These are phyloP conservation scores for Ascoidea tarda DNA, from an alignment of 805 yeast species.

Conservation along the genomic window DNA sequence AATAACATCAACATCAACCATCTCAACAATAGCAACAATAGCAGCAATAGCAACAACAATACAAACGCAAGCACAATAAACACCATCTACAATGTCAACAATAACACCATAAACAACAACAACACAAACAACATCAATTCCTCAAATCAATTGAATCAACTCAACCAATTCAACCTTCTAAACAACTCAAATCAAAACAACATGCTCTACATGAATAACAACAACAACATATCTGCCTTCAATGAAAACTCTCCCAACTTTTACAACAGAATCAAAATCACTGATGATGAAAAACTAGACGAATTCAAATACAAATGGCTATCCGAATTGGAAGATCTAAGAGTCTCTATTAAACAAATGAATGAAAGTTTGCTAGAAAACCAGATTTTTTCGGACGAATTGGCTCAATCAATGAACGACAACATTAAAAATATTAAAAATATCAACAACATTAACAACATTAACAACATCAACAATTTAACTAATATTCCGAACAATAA, in stretches of 20 bases:
- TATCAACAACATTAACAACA: no score
- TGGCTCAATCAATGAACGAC: not conserved
- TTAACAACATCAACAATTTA: no score
- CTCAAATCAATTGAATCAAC: not conserved
- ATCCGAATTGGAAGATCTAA: conserved; percentile 2
- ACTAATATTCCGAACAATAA: no score
- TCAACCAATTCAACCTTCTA: not conserved
- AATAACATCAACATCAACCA: no score
- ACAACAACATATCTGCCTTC: not conserved
- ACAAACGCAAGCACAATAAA: not conserved
- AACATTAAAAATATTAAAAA: no score
- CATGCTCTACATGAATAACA: no score
- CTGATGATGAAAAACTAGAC: not conserved
- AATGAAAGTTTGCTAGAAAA: not conserved
- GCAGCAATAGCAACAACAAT: no score
- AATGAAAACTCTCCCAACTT: not conserved
- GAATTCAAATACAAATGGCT: conserved; percentile 6
- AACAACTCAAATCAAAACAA: not conserved
- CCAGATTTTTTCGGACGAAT: no score
- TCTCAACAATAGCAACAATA: no score
- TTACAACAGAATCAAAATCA: not conserved
- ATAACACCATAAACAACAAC: not conserved
- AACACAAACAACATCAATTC: not conserved
- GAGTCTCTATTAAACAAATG: not conserved
- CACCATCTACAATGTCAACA: not conserved